Conservation (phyloP, 2,329 filamentous ascomycete genomes). For the Pochonia chlamydosporia region DNA sequence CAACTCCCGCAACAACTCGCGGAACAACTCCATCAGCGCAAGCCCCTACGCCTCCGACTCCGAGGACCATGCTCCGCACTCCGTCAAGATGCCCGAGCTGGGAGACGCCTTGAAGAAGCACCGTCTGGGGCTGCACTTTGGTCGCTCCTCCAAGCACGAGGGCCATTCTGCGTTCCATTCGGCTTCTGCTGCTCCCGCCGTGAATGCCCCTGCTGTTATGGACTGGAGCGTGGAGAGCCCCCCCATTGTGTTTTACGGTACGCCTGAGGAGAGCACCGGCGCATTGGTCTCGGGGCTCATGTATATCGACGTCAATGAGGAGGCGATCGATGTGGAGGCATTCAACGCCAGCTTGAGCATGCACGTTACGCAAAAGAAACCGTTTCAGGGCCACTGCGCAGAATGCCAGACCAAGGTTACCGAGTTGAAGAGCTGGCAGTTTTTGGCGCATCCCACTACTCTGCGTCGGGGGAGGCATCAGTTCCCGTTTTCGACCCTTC, state of each 20-base stretch:
- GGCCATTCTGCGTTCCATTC: neutral
- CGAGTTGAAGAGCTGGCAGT: constrained; percentile 73
- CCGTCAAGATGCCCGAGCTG: constrained; percentile 33
- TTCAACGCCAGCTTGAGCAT: constrained; percentile 69
- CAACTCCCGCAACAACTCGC: constrained; percentile 21
- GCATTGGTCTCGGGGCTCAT: constrained; percentile 82
- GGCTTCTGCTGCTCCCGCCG: constrained; percentile 26
- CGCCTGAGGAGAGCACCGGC: constrained; percentile 68
- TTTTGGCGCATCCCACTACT: constrained; percentile 54
- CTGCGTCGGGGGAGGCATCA: constrained; percentile 57
- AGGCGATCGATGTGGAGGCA: constrained; percentile 59
- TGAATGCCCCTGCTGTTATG: constrained; percentile 34
- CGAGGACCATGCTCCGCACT: constrained; percentile 21
- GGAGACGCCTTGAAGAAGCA: constrained; percentile 34
- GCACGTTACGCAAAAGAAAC: constrained; percentile 71
- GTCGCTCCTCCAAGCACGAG: constrained; percentile 13
- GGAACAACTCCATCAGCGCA: constrained; percentile 22
- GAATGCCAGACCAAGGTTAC: constrained; percentile 69
- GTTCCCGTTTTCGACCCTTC: constrained; percentile 84
- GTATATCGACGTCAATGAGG: constrained; percentile 65
- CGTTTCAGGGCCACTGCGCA: constrained; percentile 71
- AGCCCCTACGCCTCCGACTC: constrained; percentile 30
- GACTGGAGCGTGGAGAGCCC: constrained; percentile 73
- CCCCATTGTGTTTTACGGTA: constrained; percentile 77
- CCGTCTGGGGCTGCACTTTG: constrained; percentile 35